Conservation (phyloP, 345 rosid genomes). For the Salix purpurea region DNA sequence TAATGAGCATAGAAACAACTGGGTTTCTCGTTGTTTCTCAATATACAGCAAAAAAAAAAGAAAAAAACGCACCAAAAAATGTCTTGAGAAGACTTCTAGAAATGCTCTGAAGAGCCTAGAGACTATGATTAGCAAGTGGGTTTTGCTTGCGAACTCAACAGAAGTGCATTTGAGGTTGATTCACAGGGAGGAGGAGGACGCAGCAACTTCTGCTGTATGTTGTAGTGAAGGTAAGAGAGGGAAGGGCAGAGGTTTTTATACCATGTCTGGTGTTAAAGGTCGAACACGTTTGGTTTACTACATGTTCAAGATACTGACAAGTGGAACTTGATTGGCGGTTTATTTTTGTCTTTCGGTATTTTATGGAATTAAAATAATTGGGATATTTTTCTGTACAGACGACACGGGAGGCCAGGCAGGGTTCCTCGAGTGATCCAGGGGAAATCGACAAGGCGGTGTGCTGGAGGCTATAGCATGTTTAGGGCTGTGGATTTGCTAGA, state of each 20-base stretch:
- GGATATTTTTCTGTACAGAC: neutral
- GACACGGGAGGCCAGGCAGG: neutral
- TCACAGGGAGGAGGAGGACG: neutral
- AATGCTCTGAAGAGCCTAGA: neutral
- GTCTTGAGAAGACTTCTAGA: too few relatives aligned
- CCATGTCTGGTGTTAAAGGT: neutral
- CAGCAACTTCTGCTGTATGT: too few relatives aligned
- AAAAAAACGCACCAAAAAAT: neutral
- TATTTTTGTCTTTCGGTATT: neutral
- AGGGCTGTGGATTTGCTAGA: neutral
- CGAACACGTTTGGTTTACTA: constrained; percentile 5
- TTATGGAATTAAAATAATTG: neutral
- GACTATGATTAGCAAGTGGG: neutral
- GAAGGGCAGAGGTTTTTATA: constrained; percentile 10
- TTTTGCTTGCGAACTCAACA: constrained; percentile 10
- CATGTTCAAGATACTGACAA: constrained; percentile 19
- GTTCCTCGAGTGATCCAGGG: neutral
- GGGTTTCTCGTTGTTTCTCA: neutral
- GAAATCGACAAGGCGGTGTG: neutral
- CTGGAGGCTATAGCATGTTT: neutral
- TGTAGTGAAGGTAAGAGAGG: accelerated
- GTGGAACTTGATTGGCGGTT: neutral
- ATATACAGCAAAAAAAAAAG: neutral
- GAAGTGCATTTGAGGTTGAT: constrained; percentile 32
- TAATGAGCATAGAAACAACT: neutral